Percentiles rank a stretch among this genome's conserved stretches.
Evolutionary conservation across 2,329 filamentous ascomycete species (phyloP).

Genomic region (Trichophyton schoenleinii): DNA sequence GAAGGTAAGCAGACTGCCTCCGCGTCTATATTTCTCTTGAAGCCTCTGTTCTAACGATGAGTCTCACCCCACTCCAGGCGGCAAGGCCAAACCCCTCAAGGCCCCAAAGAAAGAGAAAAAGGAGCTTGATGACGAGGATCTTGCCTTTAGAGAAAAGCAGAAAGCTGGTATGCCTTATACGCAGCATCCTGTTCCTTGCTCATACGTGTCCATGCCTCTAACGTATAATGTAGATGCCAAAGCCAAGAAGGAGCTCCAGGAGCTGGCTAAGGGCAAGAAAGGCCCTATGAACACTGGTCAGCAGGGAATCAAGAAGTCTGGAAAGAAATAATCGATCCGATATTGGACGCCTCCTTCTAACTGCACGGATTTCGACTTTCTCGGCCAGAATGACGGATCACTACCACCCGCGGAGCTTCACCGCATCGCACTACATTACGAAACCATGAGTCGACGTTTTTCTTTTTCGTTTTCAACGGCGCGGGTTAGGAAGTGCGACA

Average conservation of each 20-base stretch:
- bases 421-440: neutral
- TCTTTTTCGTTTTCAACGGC: neutral
- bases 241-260: constrained; percentile 71
- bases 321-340: constrained; percentile 65
- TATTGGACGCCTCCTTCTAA: neutral
- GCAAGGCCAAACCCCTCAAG: constrained; percentile 79
- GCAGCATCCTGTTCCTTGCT: neutral
- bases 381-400: neutral
- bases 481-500: neutral
- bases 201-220: neutral
- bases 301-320: constrained; percentile 95
- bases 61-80: constrained; percentile 40
- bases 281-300: constrained; percentile 72
- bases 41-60: neutral
- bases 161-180: constrained; percentile 54
- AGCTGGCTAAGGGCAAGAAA: constrained; percentile 64
- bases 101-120: constrained; percentile 71
- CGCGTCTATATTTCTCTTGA: neutral
- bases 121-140: constrained; percentile 77
- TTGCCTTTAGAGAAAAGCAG: constrained; percentile 73
- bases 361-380: neutral
- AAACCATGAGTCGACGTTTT: neutral
- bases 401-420: neutral
- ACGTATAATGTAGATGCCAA: constrained; percentile 52
- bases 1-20: constrained; percentile 39